Evolutionary conservation across 1,284 basidiomycete species (phyloP).

Genomic region (Chiua sp.): DNA sequence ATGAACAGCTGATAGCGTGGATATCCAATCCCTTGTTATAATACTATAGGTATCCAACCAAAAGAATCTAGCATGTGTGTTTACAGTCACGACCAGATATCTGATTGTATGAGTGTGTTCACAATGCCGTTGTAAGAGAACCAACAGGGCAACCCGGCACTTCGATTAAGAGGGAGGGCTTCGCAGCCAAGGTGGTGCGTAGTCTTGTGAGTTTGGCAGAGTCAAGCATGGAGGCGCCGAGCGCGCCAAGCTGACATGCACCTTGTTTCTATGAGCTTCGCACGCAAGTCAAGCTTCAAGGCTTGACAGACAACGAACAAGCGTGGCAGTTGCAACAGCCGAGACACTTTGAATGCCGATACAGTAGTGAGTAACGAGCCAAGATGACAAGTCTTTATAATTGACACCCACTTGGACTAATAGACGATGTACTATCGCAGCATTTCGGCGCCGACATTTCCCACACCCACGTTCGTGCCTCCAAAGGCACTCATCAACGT

Average conservation of each 20-base stretch:
- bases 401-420: conserved; percentile 56
- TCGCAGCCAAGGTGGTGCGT: conserved; percentile 26
- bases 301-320: conserved; percentile 83
- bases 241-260: conserved; percentile 38
- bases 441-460: conserved; percentile 87
- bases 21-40: not conserved
- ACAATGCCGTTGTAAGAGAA: not conserved
- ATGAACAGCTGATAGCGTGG: too few relatives aligned
- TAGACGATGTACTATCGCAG: conserved; percentile 26
- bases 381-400: conserved; percentile 56
- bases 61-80: not conserved
- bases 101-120: not conserved
- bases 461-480: conserved; percentile 85
- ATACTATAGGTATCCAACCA: not conserved
- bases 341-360: conserved; percentile 76
- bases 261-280: conserved; percentile 69
- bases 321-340: conserved; percentile 67
- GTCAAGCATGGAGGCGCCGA: conserved; percentile 39
- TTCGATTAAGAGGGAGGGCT: conserved; percentile 30
- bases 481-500: conserved; percentile 77
- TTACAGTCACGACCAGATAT: not conserved
- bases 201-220: conserved; percentile 32
- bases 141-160: conserved; percentile 11
- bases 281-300: conserved; percentile 66
- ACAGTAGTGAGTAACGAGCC: conserved; percentile 70